Base-by-base conservation (phyloP, 2,329 filamentous ascomycete species). In the Arthroderma sp. region DNA sequence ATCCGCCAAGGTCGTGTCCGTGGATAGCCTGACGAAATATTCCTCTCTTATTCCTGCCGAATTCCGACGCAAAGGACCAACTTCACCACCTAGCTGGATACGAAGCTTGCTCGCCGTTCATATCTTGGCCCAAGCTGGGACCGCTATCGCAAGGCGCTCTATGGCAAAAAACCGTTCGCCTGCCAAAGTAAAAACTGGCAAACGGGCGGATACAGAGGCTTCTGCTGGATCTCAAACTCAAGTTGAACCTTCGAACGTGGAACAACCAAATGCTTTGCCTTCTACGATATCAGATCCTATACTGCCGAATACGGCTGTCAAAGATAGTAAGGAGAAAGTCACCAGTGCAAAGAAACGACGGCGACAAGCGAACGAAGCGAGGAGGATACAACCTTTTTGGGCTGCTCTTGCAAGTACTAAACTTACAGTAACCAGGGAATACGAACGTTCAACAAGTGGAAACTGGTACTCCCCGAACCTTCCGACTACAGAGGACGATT, bases 361-460 rank as follows among this genome's bases (percentile, higher is more conserved):
- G 66, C 89, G 91, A 68, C 86, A 94, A 66, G 89, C 85, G 59
- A 87, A 86, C 47, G 85, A 91, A 64, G 86, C 94, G 53, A 76
- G 88, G 63, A 85, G 86, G 61, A 81, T 86, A 59, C 88, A 95
- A 66, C 88, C 88, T 40, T 77, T 95, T 52, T 95, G 88, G 88
- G 86, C 88, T 51, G 88, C 88, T 40, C 76, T 95, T 55, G 88
- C 88, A 42, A 94, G 86, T 67, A 94, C 88, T 59, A 95, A 95
- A 72, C 88, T 95, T 61, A 89, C 91, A 56, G 86, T 94, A 66
- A 81, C 93, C 59, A 91, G 94, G 68, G 88, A 87, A 65, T 85
- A 86, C 55, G 83, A 87, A 66, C 77, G 93, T 60, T 89, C 84
- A 65, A 69, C 75, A 53, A 64, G 61, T 43, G 52, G 48, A 28